A percentile compares a stretch with the other conserved stretches of the same genome.
Evolutionary conservation across 2,329 filamentous ascomycete genomes (phyloP).

Genomic region (Cephalotrichum gorgonifer): DNA sequence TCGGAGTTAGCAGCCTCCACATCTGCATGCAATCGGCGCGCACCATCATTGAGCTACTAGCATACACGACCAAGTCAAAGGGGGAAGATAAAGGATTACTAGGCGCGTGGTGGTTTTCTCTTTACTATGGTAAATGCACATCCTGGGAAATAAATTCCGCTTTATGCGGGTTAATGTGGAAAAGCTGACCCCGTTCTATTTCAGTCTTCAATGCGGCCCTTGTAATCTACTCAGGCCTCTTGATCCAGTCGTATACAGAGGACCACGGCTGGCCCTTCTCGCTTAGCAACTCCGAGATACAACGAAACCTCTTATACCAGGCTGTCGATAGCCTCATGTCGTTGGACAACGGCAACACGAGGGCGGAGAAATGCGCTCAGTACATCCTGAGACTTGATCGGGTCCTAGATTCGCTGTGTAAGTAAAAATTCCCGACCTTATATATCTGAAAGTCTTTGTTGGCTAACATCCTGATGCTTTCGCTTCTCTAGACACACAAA

Average conservation of each 20-base stretch:
- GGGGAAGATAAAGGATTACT: neutral
- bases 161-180: neutral
- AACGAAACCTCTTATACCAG: neutral
- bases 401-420: neutral
- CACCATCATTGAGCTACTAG: neutral
- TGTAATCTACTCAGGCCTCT: constrained; percentile 1
- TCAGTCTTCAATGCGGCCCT: constrained; percentile 4
- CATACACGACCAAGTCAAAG: neutral
- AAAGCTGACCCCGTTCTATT: neutral
- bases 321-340: constrained; percentile 1
- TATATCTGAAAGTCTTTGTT: too few species aligned
- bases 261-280: neutral
- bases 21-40: constrained; percentile 3
- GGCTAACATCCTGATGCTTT: neutral
- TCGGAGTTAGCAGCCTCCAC: neutral
- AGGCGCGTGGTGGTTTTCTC: constrained; percentile 4
- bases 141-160: neutral
- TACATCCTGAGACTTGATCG: constrained; percentile 3
- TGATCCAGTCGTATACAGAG: neutral
- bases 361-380: constrained; percentile 3
- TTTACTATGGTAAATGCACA: constrained; percentile 1
- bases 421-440: neutral
- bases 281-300: neutral
- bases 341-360: neutral
- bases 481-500: neutral